These are phyloP conservation scores for Juncus inflexus DNA, from an alignment of 176 grass and related monocot species.

Conservation along the genomic window DNA sequence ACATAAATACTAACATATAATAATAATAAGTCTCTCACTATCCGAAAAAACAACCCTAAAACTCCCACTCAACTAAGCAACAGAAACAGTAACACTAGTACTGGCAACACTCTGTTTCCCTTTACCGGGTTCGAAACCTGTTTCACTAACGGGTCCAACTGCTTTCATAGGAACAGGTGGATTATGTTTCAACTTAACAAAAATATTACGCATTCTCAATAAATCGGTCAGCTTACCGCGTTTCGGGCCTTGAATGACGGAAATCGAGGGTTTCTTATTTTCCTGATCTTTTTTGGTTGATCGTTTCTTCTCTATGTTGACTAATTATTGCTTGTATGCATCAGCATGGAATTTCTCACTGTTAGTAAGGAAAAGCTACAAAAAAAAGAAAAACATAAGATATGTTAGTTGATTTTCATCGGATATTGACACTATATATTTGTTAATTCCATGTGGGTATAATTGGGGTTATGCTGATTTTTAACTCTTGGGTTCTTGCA, in stretches of 20 bases:
- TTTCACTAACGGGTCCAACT: slow-evolving; percentile 23
- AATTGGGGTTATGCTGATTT: not conserved
- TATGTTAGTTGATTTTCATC: no score
- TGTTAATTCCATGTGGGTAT: no score
- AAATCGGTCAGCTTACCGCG: slow-evolving; percentile 69
- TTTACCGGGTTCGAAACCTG: slow-evolving; percentile 19
- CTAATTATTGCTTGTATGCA: slow-evolving; percentile 78
- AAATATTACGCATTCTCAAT: slow-evolving; percentile 71
- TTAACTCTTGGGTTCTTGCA: no score
- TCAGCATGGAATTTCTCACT: slow-evolving; percentile 72
- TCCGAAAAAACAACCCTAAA: not conserved
- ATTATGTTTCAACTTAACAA: slow-evolving; percentile 71
- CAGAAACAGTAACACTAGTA: slow-evolving; percentile 37
- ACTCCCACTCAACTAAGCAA: not conserved
- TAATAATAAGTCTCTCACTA: no score
- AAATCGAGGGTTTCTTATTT: slow-evolving; percentile 52
- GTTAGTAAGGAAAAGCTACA: slow-evolving; percentile 62
- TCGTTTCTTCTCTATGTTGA: slow-evolving; percentile 73
- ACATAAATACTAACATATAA: no score
- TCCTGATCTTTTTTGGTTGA: slow-evolving; percentile 57
- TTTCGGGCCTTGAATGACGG: slow-evolving; percentile 73
- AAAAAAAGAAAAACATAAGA: not conserved
- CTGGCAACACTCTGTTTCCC: slow-evolving; percentile 28
- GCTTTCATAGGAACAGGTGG: slow-evolving; percentile 70
- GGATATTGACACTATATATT: no score